Base-by-base conservation (phyloP, 202 grass and related monocot species). In the Digitaria exilis region DNA sequence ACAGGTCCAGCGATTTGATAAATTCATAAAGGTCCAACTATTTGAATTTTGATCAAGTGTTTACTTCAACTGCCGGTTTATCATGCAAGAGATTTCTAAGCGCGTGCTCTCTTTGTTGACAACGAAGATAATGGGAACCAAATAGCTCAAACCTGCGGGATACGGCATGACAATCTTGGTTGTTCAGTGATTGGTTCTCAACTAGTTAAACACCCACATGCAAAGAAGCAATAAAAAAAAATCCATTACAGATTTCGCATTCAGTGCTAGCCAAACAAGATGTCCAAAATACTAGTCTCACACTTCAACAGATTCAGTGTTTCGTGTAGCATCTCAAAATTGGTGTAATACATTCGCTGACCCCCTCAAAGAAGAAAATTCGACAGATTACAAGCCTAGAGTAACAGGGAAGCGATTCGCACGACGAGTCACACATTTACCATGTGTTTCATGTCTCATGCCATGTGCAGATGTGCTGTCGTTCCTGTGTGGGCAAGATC, bases 1-100 rank as follows among this genome's bases (percentile, higher is more conserved):
- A 34, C 50, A 42, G 46, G 62, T 77, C 59, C 10, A 37, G 35
- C 9, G 32, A 25, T 64, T 77, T 64, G 43, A 82, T 71, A 26
- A 44, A 21, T 19, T 64, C 79, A 2, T 71, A 39, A 39, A 39
- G 37, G 37, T 39, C 37, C 37, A 39, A 39, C 15, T 9, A 28
- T 6, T 6, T 25, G n/a, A n/a, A n/a, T n/a, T n/a, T n/a, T n/a
- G 9, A 14, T 60, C 42, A 59, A 30, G 78, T 54, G 39, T 76
- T 17, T 32, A 35, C 9, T 44, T 5, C 18, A 5, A 22, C 1
- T 3, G 24, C 18, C 41, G 29, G 24, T 64, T 51, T 19, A 32
- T 5, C 41, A 46, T 46, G 19, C 42, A 78, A 54, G 46, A 63
- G 6, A 26, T 56, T 57, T 67, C 6, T 22, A 67, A 67, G 43